Conservation (phyloP, 805 yeast species). For the Candida endomychidarum region DNA sequence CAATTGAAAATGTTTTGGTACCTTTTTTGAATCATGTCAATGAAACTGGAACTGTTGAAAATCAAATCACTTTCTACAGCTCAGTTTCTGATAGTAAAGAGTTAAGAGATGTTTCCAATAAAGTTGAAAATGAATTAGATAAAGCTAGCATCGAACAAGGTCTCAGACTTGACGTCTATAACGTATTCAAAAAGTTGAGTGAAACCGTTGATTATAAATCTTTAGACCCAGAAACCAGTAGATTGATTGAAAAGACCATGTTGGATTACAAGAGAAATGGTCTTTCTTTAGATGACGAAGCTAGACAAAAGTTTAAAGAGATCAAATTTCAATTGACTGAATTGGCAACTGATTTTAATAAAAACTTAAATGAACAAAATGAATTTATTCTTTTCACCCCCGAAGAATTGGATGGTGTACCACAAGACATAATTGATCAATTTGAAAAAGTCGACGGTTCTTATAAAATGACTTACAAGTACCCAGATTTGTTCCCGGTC, state of each 20-base stretch:
- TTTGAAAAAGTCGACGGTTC: conserved; percentile 48
- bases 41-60: conserved; percentile 41
- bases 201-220: conserved; percentile 26
- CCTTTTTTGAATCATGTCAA: conserved; percentile 56
- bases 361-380: conserved; percentile 70
- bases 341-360: conserved; percentile 55
- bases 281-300: conserved; percentile 55
- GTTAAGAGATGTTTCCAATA: conserved; percentile 69
- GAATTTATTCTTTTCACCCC: conserved; percentile 58
- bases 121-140: conserved; percentile 58
- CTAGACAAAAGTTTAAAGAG: conserved; percentile 55
- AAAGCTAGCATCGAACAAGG: conserved; percentile 63
- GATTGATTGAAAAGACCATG: conserved; percentile 57
- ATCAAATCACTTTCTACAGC: conserved; percentile 65
- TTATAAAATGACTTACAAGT: conserved; percentile 71
- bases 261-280: conserved; percentile 67
- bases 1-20: conserved; percentile 55
- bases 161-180: conserved; percentile 54
- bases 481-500: conserved; percentile 79
- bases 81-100: conserved; percentile 65
- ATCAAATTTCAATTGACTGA: conserved; percentile 60
- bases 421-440: conserved; percentile 58
- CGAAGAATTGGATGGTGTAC: conserved; percentile 74
- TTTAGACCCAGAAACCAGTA: conserved; percentile 54
- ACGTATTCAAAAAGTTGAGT: conserved; percentile 54